A percentile compares a stretch with the other conserved stretches of the same genome.
phyloP scores from a whole-genome alignment of 2,329 filamentous ascomycete genomes.

The Lasiodiplodia sp. region DNA sequence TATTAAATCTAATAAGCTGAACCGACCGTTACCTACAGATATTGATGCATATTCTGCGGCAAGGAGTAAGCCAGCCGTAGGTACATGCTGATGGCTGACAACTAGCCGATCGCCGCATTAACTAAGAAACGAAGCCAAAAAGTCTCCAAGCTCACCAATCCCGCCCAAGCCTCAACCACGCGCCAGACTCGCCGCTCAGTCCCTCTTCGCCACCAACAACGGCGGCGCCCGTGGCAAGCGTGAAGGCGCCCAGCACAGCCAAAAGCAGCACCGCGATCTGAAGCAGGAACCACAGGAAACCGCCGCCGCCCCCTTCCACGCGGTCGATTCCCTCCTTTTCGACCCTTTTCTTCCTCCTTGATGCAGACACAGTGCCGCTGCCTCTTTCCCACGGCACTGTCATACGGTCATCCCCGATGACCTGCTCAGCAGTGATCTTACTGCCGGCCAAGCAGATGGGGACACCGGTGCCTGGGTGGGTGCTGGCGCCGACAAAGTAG shows the following conservation, averaged over 20 bases:
- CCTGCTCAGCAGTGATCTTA: slow-evolving; percentile 66
- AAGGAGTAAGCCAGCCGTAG: too few species aligned
- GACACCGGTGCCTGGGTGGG: slow-evolving; percentile 78
- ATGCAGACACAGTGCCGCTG: slow-evolving; percentile 18
- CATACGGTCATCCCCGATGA: slow-evolving; percentile 52
- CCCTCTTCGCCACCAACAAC: not conserved
- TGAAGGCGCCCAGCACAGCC: slow-evolving; percentile 27
- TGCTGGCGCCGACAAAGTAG: slow-evolving; percentile 78
- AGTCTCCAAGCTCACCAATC: slow-evolving; percentile 8
- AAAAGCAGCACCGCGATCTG: slow-evolving; percentile 31
- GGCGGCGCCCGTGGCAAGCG: slow-evolving; percentile 19
- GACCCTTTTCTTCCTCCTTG: not conserved
- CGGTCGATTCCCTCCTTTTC: slow-evolving; percentile 32
- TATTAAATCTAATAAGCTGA: not conserved
- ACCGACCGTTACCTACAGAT: not conserved
- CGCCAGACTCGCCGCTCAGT: not conserved
- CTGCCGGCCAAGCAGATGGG: slow-evolving; percentile 76
- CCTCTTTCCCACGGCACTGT: slow-evolving; percentile 50
- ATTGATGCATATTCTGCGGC: not conserved
- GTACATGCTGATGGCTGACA: too few species aligned
- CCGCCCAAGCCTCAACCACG: slow-evolving; percentile 7
- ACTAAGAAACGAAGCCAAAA: not conserved
- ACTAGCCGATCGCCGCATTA: not conserved
- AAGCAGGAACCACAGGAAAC: slow-evolving; percentile 32
- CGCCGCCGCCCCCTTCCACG: slow-evolving; percentile 31